phyloP scores from a whole-genome alignment of 2,329 filamentous ascomycete species.

The Cladophialophora psammophila region DNA sequence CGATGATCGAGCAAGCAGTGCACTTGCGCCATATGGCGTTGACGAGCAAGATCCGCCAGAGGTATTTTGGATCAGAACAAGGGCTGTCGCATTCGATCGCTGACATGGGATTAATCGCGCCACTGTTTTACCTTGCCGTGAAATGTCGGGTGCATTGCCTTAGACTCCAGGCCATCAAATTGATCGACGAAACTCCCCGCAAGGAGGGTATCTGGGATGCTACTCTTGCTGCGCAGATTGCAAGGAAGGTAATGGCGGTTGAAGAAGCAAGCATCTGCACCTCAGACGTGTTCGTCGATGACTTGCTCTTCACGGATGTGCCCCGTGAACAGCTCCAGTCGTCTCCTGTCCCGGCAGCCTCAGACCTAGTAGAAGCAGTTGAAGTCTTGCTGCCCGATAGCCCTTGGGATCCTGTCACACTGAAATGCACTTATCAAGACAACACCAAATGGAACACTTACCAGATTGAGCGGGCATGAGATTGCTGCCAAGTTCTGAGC shows the following conservation, averaged over 20 bases:
- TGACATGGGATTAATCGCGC: conserved; percentile 46
- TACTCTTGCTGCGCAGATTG: conserved; percentile 33
- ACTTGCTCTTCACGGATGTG: not conserved
- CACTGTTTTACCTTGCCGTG: conserved; percentile 45
- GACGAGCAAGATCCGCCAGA: not conserved
- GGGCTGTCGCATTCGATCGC: conserved; percentile 20
- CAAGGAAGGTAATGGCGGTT: conserved; percentile 30
- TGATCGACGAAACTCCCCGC: conserved; percentile 36
- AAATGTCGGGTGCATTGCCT: conserved; percentile 47
- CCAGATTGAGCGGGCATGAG: not conserved
- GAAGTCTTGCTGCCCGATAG: conserved; percentile 11
- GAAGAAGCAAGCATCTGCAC: conserved; percentile 25
- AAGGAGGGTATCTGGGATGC: conserved; percentile 43
- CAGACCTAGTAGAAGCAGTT: not conserved
- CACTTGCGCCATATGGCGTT: not conserved
- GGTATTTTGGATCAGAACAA: conserved; percentile 2
- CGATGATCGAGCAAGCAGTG: conserved; percentile 28
- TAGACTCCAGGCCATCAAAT: conserved; percentile 41
- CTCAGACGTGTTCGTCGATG: conserved; percentile 3
- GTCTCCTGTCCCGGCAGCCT: not conserved
- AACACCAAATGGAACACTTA: not conserved
- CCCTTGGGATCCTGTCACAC: conserved; percentile 3
- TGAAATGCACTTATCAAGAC: conserved; percentile 5
- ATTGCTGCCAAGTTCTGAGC: not conserved
- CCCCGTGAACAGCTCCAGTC: not conserved